phyloP scores from a whole-genome alignment of 2,329 filamentous ascomycete genomes.

The Cercospora sp. region DNA sequence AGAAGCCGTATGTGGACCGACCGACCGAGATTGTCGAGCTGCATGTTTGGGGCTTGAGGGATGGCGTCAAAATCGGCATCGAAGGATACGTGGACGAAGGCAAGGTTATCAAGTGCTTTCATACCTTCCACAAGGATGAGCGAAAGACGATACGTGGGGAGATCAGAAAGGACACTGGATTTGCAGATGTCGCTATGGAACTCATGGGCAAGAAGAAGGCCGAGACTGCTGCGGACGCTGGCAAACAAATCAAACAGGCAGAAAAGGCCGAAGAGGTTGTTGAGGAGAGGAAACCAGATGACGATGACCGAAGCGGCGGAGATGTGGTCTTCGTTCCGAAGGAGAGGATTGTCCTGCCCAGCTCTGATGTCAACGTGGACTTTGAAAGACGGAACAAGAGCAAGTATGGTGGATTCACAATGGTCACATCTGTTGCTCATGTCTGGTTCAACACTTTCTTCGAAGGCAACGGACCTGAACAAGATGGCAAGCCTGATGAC shows the following conservation, averaged over 20 bases:
- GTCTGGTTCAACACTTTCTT: constrained; percentile 98
- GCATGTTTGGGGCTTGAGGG: constrained; percentile 82
- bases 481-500: constrained; percentile 63
- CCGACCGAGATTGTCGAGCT: constrained; percentile 84
- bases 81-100: constrained; percentile 88
- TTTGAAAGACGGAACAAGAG: constrained; percentile 83
- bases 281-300: constrained; percentile 20
- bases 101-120: constrained; percentile 78
- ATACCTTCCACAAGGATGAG: constrained; percentile 75
- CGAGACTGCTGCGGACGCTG: constrained; percentile 23
- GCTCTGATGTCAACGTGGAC: constrained; percentile 85
- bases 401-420: constrained; percentile 71
- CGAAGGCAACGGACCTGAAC: constrained; percentile 75
- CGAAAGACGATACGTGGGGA: constrained; percentile 65
- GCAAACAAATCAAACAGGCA: constrained; percentile 24
- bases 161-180: constrained; percentile 43
- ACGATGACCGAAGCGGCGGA: constrained; percentile 57
- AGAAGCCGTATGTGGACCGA: constrained; percentile 71
- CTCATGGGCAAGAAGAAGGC: constrained; percentile 43
- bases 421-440: constrained; percentile 91
- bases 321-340: constrained; percentile 77
- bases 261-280: constrained; percentile 25
- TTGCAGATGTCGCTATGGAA: constrained; percentile 50
- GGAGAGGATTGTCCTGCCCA: constrained; percentile 68
- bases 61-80: constrained; percentile 83